Percentiles rank a stretch among this genome's conserved stretches.
Conservation (phyloP, 192 early-diverging fungal species). For the Thamnidium elegans region DNA sequence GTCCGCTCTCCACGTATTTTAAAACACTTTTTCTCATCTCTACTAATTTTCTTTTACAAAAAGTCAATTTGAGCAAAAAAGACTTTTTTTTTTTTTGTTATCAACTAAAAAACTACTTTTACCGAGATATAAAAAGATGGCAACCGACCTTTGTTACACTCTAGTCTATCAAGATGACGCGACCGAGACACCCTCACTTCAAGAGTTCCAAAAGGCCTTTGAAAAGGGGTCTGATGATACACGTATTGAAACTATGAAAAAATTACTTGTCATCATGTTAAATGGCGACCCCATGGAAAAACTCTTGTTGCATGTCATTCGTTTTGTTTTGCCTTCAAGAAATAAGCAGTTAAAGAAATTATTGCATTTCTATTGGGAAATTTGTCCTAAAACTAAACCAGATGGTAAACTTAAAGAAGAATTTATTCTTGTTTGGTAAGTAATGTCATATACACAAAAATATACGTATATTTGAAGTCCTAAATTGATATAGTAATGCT, state of each 20-base stretch:
- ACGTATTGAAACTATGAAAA: constrained; percentile 95
- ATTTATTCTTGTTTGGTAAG: constrained; percentile 92
- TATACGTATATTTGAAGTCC: not conserved
- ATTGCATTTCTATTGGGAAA: constrained; percentile 95
- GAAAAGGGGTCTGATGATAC: constrained; percentile 91
- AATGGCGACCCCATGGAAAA: constrained; percentile 89
- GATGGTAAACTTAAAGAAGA: constrained; percentile 94
- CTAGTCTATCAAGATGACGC: constrained; percentile 61
- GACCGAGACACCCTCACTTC: constrained; percentile 64
- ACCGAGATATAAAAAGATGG: constrained; percentile 5
- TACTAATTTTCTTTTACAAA: too few relatives aligned
- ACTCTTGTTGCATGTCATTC: constrained; percentile 97
- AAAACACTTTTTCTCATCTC: too few relatives aligned
- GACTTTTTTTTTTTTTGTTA: too few relatives aligned
- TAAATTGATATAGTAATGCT: constrained; percentile 64
- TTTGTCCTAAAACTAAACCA: constrained; percentile 87
- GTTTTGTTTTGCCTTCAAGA: constrained; percentile 93
- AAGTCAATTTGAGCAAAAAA: too few relatives aligned
- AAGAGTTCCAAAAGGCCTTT: constrained; percentile 73
- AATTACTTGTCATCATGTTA: constrained; percentile 83
- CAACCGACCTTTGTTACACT: constrained; percentile 56
- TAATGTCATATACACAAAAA: not conserved
- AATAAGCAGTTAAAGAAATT: constrained; percentile 98
- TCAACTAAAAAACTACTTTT: too few relatives aligned
- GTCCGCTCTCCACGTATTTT: too few relatives aligned